Percentiles rank a stretch among this genome's conserved stretches.
Evolutionary conservation across 176 grass and related monocot species (phyloP).

Genomic region (Juncus effusus): DNA sequence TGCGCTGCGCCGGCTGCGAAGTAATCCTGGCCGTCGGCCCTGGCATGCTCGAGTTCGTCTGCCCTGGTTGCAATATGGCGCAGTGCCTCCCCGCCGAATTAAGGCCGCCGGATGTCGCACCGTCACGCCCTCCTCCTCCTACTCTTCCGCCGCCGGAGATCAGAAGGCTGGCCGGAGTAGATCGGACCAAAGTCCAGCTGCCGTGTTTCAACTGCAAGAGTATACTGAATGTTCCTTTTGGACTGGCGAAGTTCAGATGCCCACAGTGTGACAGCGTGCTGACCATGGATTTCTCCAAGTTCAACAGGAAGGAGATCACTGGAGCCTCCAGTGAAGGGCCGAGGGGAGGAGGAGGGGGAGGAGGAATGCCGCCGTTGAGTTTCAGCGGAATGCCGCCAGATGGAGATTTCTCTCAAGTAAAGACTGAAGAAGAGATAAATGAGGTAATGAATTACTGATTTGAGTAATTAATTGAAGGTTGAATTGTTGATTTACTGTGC

Average conservation of each 20-base stretch:
- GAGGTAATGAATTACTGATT: conserved; percentile 19
- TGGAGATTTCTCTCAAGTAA: no score
- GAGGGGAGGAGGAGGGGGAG: no score
- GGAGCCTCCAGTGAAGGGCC: no score
- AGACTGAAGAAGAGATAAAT: conserved; percentile 25
- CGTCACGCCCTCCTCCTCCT: conserved; percentile 14
- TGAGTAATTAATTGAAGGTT: neutral
- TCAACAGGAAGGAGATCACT: no score
- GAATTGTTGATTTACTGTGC: no score
- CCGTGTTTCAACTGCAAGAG: conserved; percentile 69
- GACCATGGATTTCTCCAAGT: conserved; percentile 42
- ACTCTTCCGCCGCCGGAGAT: conserved; percentile 1
- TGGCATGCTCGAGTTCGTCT: conserved; percentile 80
- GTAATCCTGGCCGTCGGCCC: conserved; percentile 22
- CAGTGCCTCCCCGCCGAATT: conserved; percentile 88
- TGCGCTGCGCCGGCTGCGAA: conserved; percentile 20
- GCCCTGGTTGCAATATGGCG: conserved; percentile 66
- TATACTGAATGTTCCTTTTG: conserved; percentile 83
- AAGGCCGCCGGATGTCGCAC: conserved; percentile 28
- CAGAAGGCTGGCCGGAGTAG: conserved; percentile 37
- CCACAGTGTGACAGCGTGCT: conserved; percentile 85
- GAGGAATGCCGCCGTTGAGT: no score
- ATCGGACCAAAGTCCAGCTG: conserved; percentile 80
- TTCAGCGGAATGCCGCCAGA: no score
- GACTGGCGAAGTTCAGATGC: conserved; percentile 72